phyloP scores from a whole-genome alignment of 345 rosid genomes.

The Atalantia buxifolia region DNA sequence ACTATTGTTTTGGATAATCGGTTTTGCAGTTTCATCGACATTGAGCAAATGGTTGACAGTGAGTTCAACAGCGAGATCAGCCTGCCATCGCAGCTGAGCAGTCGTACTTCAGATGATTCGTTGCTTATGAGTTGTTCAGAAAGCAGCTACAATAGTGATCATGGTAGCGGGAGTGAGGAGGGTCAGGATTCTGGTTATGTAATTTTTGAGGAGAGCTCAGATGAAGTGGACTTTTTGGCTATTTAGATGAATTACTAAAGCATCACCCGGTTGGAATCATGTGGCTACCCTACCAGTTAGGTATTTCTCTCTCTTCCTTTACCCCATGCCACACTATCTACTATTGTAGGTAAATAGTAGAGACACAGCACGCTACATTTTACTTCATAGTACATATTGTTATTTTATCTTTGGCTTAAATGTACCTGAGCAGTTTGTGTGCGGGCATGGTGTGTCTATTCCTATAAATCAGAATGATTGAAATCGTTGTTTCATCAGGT shows the following conservation, averaged over 20 bases:
- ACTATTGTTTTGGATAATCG: slow-evolving; percentile 16
- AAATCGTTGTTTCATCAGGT: background rate
- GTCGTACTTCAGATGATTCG: slow-evolving; percentile 42
- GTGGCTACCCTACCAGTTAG: slow-evolving; percentile 8
- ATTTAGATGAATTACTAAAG: slow-evolving; percentile 24
- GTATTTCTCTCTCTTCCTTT: slow-evolving; percentile 12
- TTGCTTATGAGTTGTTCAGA: slow-evolving; percentile 49
- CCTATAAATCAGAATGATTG: background rate
- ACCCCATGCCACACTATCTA: no score
- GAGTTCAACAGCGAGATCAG: slow-evolving; percentile 48
- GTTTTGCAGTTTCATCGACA: slow-evolving; percentile 55
- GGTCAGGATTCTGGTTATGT: slow-evolving; percentile 44
- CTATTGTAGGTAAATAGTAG: no score
- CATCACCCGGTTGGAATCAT: slow-evolving; percentile 7
- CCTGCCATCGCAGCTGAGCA: slow-evolving; percentile 38
- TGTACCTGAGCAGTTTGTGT: background rate
- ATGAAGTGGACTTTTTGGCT: slow-evolving; percentile 53
- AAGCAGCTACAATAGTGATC: slow-evolving; percentile 68
- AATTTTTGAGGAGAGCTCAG: slow-evolving; percentile 58
- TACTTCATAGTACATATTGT: no score
- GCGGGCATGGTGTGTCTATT: background rate
- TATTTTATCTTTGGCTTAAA: no score
- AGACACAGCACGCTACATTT: no score
- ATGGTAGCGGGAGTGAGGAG: slow-evolving; percentile 66
- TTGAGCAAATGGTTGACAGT: slow-evolving; percentile 56